A percentile compares a stretch with the other conserved stretches of the same genome.
Conservation (phyloP, 139 green algal genomes). For the Parachlorella kessleri region DNA sequence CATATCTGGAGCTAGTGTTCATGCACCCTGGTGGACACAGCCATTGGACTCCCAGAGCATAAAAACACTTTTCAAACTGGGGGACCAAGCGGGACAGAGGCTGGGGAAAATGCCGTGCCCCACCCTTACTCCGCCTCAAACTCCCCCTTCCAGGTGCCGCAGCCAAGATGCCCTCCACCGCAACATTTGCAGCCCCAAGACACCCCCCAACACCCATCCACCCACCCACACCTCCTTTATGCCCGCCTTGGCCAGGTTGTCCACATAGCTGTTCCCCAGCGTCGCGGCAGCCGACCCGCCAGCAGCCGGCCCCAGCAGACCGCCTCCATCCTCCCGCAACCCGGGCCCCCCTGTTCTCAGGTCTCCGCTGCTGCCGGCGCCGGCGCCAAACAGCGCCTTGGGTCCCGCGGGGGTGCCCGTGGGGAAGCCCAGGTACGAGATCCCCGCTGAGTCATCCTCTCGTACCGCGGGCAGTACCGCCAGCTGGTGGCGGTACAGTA, state of each 20-base stretch:
- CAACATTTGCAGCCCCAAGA: no score
- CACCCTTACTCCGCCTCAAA: no score
- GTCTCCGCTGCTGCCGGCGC: neutral
- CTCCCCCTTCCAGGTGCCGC: no score
- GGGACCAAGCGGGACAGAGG: no score
- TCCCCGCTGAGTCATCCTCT: slow-evolving; percentile 1
- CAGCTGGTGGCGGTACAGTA: slow-evolving; percentile 71
- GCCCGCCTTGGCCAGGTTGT: slow-evolving; percentile 66
- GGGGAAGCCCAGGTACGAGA: slow-evolving; percentile 3
- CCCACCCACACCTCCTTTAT: slow-evolving; percentile 61
- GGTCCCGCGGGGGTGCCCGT: neutral
- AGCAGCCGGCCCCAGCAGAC: slow-evolving; percentile 14
- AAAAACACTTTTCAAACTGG: no score
- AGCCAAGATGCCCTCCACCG: no score
- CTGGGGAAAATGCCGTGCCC: no score
- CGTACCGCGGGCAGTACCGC: slow-evolving; percentile 71
- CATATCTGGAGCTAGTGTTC: no score
- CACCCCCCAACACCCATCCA: no score
- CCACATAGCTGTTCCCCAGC: slow-evolving; percentile 77
- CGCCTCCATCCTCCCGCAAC: neutral
- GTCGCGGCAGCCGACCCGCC: slow-evolving; percentile 28
- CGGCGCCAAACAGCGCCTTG: neutral
- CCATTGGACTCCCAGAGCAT: no score
- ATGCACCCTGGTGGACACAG: no score
- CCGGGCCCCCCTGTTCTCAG: neutral